Conservation (phyloP, 2,329 filamentous ascomycete species). For the Beauveria brongniartii region DNA sequence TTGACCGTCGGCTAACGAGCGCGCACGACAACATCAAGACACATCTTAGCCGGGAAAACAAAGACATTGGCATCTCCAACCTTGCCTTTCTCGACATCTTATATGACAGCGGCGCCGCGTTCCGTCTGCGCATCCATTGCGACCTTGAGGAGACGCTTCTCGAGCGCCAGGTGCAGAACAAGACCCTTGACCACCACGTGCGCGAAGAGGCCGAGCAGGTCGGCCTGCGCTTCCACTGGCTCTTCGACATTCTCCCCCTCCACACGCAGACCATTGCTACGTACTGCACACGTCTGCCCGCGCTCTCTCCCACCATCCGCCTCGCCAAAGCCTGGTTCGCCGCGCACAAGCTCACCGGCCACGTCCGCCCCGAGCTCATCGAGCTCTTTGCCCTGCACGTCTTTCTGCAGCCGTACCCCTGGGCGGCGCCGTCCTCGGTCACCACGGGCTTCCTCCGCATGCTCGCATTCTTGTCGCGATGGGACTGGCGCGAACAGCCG, state of each 20-base stretch:
- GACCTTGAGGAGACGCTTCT: slow-evolving; percentile 79
- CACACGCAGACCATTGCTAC: slow-evolving; percentile 77
- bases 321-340: slow-evolving; percentile 86
- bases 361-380: slow-evolving; percentile 72
- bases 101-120: slow-evolving; percentile 62
- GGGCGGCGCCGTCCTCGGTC: slow-evolving; percentile 66
- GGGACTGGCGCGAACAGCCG: slow-evolving; percentile 86
- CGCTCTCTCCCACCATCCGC: slow-evolving; percentile 74
- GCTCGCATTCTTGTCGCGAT: slow-evolving; percentile 69
- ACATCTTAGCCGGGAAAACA: slow-evolving; percentile 74
- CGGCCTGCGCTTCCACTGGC: slow-evolving; percentile 62
- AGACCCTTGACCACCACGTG: slow-evolving; percentile 52
- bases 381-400: slow-evolving; percentile 73
- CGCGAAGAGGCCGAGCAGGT: slow-evolving; percentile 63
- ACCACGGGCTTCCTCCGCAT: slow-evolving; percentile 76
- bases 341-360: slow-evolving; percentile 67
- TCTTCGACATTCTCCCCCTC: slow-evolving; percentile 63
- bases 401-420: slow-evolving; percentile 78
- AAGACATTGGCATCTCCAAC: slow-evolving; percentile 60
- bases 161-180: slow-evolving; percentile 70
- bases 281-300: slow-evolving; percentile 69
- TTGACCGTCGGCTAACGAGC: slow-evolving; percentile 61
- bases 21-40: slow-evolving; percentile 53
- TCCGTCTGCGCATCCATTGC: slow-evolving; percentile 81
- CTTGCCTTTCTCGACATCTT: slow-evolving; percentile 74